These are phyloP conservation scores for Polytrichum formosum DNA, from an alignment of 225 moss, liverwort and hornwort species.

Conservation along the genomic window DNA sequence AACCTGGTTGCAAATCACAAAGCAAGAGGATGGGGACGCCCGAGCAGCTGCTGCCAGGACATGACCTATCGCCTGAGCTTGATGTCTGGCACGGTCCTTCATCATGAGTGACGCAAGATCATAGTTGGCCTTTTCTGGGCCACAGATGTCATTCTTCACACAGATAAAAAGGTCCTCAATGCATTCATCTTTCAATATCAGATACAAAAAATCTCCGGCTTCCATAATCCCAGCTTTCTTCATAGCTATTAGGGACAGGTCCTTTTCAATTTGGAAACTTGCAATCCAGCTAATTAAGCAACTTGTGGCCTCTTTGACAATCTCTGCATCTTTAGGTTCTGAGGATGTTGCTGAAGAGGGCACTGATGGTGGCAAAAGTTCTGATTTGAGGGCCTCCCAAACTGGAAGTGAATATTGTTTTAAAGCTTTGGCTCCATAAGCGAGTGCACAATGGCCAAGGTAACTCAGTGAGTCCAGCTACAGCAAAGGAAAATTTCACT, in stretches of 20 bases:
- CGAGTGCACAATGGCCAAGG: conserved; percentile 60
- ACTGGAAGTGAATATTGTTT: conserved; percentile 37
- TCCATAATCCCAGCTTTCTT: conserved; percentile 11
- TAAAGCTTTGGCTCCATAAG: conserved; percentile 42
- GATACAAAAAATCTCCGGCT: conserved; percentile 35
- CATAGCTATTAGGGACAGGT: conserved; percentile 12
- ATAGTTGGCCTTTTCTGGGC: neutral
- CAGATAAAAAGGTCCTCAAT: conserved; percentile 57
- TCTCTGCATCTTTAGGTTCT: conserved; percentile 44
- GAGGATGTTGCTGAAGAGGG: conserved; percentile 19
- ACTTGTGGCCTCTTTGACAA: conserved; percentile 46
- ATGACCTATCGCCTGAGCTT: conserved; percentile 42
- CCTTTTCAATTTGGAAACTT: conserved; percentile 36
- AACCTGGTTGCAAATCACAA: conserved; percentile 40
- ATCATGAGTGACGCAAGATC: conserved; percentile 1
- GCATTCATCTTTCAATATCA: conserved; percentile 55
- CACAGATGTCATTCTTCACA: conserved; percentile 29
- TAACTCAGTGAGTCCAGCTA: conserved; percentile 77
- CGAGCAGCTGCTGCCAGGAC: conserved; percentile 52
- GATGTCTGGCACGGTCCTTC: conserved; percentile 28
- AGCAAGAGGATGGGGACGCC: conserved; percentile 63
- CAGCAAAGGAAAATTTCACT: conserved; percentile 14
- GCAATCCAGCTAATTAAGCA: conserved; percentile 64
- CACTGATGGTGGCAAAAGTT: conserved; percentile 48
- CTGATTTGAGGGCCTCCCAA: conserved; percentile 65